Conservation (phyloP, 208 protist species). For the Blastocrithidia nonstop region DNA sequence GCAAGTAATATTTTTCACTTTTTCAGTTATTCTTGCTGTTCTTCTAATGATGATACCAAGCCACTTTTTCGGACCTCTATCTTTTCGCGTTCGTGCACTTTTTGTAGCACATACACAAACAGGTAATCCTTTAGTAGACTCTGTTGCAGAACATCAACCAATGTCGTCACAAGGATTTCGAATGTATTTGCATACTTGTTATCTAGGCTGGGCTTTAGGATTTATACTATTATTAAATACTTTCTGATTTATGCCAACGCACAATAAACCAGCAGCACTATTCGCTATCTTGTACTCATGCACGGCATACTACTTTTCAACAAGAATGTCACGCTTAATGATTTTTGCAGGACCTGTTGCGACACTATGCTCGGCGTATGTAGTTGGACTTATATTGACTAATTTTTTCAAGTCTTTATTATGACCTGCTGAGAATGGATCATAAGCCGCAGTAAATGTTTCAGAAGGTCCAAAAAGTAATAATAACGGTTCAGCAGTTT, state of each 20-base stretch:
- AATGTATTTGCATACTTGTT: slow-evolving; percentile 2
- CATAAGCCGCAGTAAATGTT: no score
- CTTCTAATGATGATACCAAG: slow-evolving; percentile 17
- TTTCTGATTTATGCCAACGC: not conserved
- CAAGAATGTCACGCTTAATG: slow-evolving; percentile 47
- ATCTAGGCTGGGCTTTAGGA: slow-evolving; percentile 2
- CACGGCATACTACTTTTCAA: slow-evolving; percentile 38
- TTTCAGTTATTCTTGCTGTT: slow-evolving; percentile 8
- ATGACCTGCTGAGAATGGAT: no score
- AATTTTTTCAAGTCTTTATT: not conserved
- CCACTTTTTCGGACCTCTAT: slow-evolving; percentile 34
- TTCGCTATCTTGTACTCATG: slow-evolving; percentile 29
- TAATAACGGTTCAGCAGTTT: no score
- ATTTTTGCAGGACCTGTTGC: slow-evolving; percentile 25
- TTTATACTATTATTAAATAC: not conserved
- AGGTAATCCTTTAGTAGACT: slow-evolving; percentile 68
- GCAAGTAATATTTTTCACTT: no score
- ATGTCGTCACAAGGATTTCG: slow-evolving; percentile 5
- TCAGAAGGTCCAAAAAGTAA: no score
- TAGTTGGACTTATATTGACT: slow-evolving; percentile 11
- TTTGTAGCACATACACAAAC: slow-evolving; percentile 60
- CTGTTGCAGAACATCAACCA: slow-evolving; percentile 57
- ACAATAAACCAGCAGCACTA: slow-evolving; percentile 2
- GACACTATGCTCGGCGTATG: slow-evolving; percentile 11
- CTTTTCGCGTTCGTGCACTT: slow-evolving; percentile 41